phyloP scores from a whole-genome alignment of 768 basidiomycete species.

The Russula brevipes region DNA sequence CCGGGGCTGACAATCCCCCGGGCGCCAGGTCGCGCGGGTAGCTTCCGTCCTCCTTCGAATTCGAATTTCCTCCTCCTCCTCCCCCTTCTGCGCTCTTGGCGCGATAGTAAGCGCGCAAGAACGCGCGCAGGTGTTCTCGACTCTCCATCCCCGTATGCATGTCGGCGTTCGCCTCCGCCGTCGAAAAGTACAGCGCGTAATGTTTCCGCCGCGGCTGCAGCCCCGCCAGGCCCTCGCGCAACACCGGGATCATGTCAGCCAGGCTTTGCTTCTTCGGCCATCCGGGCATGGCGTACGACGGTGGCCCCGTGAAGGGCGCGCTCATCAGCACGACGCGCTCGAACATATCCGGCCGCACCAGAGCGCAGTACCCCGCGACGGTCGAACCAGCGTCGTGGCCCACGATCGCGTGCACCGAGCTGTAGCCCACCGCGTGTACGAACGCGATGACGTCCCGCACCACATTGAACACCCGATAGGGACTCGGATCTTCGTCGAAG shows the following conservation, averaged over 20 bases:
- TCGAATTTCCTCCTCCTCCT: too few relatives aligned
- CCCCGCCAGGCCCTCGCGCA: conserved; percentile 22
- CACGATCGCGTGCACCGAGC: conserved; percentile 43
- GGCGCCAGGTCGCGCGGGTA: too few relatives aligned
- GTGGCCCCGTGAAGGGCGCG: conserved; percentile 47
- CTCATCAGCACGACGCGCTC: conserved; percentile 55
- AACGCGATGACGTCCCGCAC: conserved; percentile 47
- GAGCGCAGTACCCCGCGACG: conserved; percentile 49
- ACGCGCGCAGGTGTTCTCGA: conserved; percentile 42
- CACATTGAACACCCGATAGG: conserved; percentile 37
- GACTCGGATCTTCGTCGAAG: conserved; percentile 35
- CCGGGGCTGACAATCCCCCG: too few relatives aligned
- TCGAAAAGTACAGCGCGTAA: conserved; percentile 44
- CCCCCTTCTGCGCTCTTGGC: conserved; percentile 44
- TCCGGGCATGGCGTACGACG: conserved; percentile 27
- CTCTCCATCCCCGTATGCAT: conserved; percentile 34
- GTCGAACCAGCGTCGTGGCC: conserved; percentile 59
- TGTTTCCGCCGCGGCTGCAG: conserved; percentile 53
- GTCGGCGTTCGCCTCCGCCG: conserved; percentile 43
- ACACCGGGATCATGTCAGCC: conserved; percentile 16
- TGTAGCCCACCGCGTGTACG: conserved; percentile 47
- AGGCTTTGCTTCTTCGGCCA: neutral
- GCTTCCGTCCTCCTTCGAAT: too few relatives aligned
- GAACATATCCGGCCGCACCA: conserved; percentile 54
- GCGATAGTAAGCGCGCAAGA: conserved; percentile 53